A percentile compares a stretch with the other conserved stretches of the same genome.
These are phyloP conservation scores for Aspergillus sp. DNA, from an alignment of 2,329 filamentous ascomycete species.

Conservation along the genomic window DNA sequence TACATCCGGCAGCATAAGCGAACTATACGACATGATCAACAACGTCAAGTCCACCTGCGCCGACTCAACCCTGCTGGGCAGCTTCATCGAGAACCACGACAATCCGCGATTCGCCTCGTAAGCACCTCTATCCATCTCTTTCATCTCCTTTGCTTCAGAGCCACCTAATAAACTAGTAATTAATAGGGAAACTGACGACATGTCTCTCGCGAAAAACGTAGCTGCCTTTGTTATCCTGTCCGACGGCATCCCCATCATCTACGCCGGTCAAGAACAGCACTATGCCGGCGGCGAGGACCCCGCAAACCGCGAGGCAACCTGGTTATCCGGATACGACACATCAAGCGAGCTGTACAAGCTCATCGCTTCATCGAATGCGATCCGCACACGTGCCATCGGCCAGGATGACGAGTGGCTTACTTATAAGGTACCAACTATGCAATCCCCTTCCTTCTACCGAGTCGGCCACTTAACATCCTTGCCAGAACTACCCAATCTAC, in stretches of 20 bases:
- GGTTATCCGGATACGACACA: constrained; percentile 54
- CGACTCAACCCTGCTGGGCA: constrained; percentile 52
- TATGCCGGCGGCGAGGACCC: constrained; percentile 54
- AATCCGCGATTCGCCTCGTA: constrained; percentile 53
- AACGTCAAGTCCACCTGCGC: constrained; percentile 34
- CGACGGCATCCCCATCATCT: constrained; percentile 65
- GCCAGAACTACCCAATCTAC: constrained; percentile 43
- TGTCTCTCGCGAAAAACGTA: constrained; percentile 58
- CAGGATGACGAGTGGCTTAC: constrained; percentile 41
- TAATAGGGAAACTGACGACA: constrained; percentile 31
- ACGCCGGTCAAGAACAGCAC: constrained; percentile 68
- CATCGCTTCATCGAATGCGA: constrained; percentile 50
- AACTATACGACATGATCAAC: constrained; percentile 36
- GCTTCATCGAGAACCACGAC: constrained; percentile 64
- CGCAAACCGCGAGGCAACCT: constrained; percentile 58
- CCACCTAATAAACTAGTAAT: constrained; percentile 32
- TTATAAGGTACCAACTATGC: constrained; percentile 28
- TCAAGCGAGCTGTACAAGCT: constrained; percentile 50
- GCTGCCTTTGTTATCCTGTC: constrained; percentile 60
- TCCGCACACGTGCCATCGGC: constrained; percentile 48
- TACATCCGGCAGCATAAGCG: constrained; percentile 34
- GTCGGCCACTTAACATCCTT: neutral
- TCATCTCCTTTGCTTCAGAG: too few species aligned
- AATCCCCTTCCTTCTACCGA: neutral
- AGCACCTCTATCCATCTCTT: constrained; percentile 11